Percentiles rank a stretch among this genome's conserved stretches.
These are phyloP conservation scores for Mucor piriformis DNA, from an alignment of 371 early-diverging fungal genomes.

Conservation along the genomic window DNA sequence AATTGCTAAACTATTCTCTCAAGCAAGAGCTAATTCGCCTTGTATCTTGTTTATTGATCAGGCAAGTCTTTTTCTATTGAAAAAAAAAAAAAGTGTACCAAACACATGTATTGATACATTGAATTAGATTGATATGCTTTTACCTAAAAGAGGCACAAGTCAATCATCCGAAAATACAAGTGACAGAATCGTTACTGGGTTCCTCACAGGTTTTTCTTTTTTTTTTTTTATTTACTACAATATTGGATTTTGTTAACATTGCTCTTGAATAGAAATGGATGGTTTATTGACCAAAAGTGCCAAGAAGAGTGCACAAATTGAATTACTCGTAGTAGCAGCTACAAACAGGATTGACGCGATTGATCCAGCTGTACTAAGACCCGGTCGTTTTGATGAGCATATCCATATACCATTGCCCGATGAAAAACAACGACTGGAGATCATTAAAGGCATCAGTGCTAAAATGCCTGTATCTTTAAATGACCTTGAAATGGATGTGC, in stretches of 20 bases:
- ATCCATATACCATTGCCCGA: conserved; percentile 96
- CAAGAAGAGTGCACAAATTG: conserved; percentile 48
- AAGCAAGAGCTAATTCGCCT: conserved; percentile 78
- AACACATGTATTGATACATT: too few species aligned
- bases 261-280: conserved; percentile 70
- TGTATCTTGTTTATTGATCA: conserved; percentile 88
- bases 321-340: conserved; percentile 74
- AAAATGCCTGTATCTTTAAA: conserved; percentile 61
- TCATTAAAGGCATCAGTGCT: conserved; percentile 58
- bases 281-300: conserved; percentile 65
- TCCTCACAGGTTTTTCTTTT: conserved; percentile 68
- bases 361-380: conserved; percentile 95
- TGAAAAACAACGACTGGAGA: conserved; percentile 56
- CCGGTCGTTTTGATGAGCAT: conserved; percentile 99
- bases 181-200: conserved; percentile 79
- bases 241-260: not conserved
- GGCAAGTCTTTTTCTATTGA: conserved; percentile 34
- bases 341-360: conserved; percentile 76
- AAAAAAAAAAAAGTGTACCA: too few species aligned
- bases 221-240: not conserved
- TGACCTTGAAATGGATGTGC: conserved; percentile 28
- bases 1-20: conserved; percentile 72
- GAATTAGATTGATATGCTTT: conserved; percentile 73
- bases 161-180: conserved; percentile 77
- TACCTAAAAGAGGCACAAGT: conserved; percentile 70